phyloP scores from a whole-genome alignment of 495 filamentous ascomycete species.

The Ascodesmis nigricans region DNA sequence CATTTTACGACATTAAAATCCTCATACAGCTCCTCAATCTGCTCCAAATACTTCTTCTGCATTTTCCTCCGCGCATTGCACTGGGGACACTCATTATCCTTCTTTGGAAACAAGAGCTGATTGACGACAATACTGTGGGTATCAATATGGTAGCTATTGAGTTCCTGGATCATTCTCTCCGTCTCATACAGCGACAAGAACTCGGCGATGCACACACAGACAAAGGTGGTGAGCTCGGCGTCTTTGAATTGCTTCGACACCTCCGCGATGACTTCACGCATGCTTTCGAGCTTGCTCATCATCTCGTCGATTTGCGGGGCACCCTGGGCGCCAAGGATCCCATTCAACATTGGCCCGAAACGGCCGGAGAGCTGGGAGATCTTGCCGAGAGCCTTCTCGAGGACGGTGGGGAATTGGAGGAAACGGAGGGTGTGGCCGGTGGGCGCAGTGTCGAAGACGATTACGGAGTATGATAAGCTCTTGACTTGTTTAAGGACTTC shows the following conservation, averaged over 20 bases:
- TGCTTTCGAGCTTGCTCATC: slow-evolving; percentile 76
- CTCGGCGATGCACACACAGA: slow-evolving; percentile 96
- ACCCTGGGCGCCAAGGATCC: slow-evolving; percentile 60
- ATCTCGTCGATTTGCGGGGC: slow-evolving; percentile 69
- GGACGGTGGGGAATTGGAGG: slow-evolving; percentile 91
- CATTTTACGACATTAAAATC: slow-evolving; percentile 99
- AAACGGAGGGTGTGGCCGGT: slow-evolving; percentile 99
- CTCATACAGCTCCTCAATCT: slow-evolving; percentile 96
- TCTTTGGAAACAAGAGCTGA: slow-evolving; percentile 82
- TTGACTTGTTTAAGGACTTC: slow-evolving; percentile 99
- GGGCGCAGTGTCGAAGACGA: slow-evolving; percentile 96
- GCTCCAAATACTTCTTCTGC: slow-evolving; percentile 98
- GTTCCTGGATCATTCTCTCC: slow-evolving; percentile 97
- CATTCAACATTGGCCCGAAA: slow-evolving; percentile 90
- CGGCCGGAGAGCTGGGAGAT: slow-evolving; percentile 80
- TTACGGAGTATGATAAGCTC: slow-evolving; percentile 92
- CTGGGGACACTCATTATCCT: slow-evolving; percentile 72
- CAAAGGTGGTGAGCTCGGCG: slow-evolving; percentile 76
- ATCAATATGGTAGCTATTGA: slow-evolving; percentile 82
- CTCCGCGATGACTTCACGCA: slow-evolving; percentile 80
- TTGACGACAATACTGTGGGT: slow-evolving; percentile 97
- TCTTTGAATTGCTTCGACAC: slow-evolving; percentile 98
- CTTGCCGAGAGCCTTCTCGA: slow-evolving; percentile 95
- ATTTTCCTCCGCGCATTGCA: slow-evolving; percentile 89
- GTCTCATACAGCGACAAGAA: slow-evolving; percentile 96